Evolutionary conservation across 2,329 filamentous ascomycete species (phyloP).

Genomic region (Grosmannia clavigera): DNA sequence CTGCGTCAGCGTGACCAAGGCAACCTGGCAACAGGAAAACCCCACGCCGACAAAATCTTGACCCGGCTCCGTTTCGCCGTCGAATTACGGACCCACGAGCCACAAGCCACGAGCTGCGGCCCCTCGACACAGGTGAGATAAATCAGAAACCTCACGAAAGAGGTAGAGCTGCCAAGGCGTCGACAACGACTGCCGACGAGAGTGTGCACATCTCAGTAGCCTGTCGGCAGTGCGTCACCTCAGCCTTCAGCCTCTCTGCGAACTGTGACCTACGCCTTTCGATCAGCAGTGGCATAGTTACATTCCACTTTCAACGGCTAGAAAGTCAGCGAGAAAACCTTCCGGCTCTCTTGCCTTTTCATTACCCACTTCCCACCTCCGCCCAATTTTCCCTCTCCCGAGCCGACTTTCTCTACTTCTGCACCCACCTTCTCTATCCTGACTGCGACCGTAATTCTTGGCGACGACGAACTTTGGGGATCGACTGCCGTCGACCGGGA

Average conservation of each 20-base stretch:
- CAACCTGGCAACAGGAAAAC: background rate
- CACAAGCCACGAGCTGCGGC: background rate
- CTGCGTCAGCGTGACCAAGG: background rate
- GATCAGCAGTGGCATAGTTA: background rate
- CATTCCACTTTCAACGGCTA: background rate
- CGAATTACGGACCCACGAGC: background rate
- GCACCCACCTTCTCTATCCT: background rate
- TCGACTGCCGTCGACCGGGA: background rate
- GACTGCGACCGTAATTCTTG: background rate
- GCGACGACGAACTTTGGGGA: background rate
- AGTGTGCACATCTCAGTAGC: background rate
- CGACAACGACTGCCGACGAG: background rate
- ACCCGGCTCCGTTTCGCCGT: background rate
- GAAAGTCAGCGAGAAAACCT: background rate
- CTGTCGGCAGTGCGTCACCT: background rate
- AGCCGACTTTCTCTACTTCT: background rate
- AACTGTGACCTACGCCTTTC: background rate
- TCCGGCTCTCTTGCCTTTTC: background rate
- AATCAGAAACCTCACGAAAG: too few relatives aligned
- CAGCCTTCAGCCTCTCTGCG: background rate
- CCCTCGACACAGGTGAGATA: background rate
- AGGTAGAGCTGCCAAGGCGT: background rate
- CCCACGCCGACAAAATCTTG: background rate
- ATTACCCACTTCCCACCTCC: background rate
- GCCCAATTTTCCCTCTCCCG: background rate